Evolutionary conservation across 1,139 yeast genomes (phyloP).

Genomic region (Wickerhamomyces sp.): DNA sequence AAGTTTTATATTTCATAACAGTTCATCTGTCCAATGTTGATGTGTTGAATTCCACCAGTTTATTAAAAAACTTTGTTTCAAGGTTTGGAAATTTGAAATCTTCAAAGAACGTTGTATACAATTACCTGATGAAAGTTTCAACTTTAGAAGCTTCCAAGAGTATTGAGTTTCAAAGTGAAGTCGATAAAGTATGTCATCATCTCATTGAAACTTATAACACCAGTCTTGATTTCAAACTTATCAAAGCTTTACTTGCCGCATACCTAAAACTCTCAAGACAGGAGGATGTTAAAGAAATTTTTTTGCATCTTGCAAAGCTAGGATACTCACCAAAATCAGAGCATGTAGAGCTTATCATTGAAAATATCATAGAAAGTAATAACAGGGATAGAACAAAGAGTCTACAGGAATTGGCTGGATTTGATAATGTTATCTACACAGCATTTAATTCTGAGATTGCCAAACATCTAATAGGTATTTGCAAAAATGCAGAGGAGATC

Average conservation of each 20-base stretch:
- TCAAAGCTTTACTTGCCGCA: neutral
- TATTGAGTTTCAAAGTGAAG: neutral
- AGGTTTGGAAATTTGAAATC: neutral
- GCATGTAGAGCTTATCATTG: neutral
- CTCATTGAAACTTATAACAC: neutral
- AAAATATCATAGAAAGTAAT: neutral
- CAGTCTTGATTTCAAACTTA: neutral
- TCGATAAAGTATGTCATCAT: neutral
- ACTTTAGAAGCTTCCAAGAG: neutral
- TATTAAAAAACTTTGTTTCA: constrained; percentile 1
- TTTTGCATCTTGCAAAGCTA: neutral
- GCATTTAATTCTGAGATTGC: constrained; percentile 2
- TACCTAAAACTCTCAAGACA: neutral
- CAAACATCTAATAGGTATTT: neutral
- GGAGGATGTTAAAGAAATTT: neutral
- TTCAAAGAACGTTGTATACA: neutral
- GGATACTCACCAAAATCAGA: neutral
- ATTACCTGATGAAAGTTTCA: neutral
- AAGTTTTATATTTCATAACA: constrained; percentile 5
- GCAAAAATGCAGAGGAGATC: neutral
- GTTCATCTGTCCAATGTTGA: neutral
- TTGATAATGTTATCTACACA: constrained; percentile 4
- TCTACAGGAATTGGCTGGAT: constrained; percentile 1
- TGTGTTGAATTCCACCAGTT: neutral
- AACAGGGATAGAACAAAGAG: neutral